These are phyloP conservation scores for Neurospora cerealis DNA, from an alignment of 495 filamentous ascomycete species.

Conservation along the genomic window DNA sequence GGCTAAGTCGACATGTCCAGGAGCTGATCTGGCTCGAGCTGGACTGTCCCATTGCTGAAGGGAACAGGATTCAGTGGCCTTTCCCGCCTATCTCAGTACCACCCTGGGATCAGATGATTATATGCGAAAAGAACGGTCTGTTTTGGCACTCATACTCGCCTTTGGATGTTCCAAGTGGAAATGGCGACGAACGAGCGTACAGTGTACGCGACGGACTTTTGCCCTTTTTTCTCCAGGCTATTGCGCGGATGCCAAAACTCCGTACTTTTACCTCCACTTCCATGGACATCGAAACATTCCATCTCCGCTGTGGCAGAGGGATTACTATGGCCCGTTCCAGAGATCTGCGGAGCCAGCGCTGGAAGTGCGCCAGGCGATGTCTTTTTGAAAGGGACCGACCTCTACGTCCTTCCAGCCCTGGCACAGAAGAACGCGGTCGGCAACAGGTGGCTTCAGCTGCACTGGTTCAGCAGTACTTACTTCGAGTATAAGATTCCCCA, in stretches of 20 bases:
- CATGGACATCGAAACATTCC: neutral
- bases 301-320: neutral
- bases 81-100: neutral
- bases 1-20: neutral
- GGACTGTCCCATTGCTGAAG: neutral
- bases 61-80: neutral
- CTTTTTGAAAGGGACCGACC: neutral
- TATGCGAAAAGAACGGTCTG: neutral
- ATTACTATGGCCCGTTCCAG: neutral
- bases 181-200: neutral
- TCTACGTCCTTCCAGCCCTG: neutral
- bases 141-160: neutral
- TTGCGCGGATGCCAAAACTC: neutral
- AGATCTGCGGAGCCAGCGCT: neutral
- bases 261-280: neutral
- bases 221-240: neutral
- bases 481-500: neutral
- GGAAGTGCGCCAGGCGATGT: neutral
- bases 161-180: neutral
- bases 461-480: neutral
- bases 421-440: neutral
- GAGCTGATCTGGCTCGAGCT: neutral
- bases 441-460: neutral
- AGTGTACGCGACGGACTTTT: neutral
- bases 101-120: neutral